Evolutionary conservation across 2,329 filamentous ascomycete species (phyloP), one percentile per base, ranked within the genome.

Genomic region (Lecanosticta acicola): DNA sequence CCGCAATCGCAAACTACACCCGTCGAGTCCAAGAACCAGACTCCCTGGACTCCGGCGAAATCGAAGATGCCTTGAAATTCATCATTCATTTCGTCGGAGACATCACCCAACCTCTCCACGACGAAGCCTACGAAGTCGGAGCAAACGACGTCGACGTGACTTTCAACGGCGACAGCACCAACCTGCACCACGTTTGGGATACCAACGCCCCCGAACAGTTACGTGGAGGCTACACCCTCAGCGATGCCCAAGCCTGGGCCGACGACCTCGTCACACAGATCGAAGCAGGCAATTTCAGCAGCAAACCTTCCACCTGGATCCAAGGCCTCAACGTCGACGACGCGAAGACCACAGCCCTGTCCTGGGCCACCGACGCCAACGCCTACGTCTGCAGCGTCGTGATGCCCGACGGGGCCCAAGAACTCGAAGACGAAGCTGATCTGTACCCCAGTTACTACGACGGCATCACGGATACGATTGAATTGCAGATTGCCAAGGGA

Each of bases 51-150:
- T 52, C 56, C 5, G 50, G 46, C 14, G 63, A 71, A 53, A 61
- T 64, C 32, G 66, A 68, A 46, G 68, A 71, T 39, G 73, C 73
- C 0, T 57, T 78, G 16, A 68, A 70, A 46, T 77, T 73, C 62
- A 60, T 78, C 43, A 64, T 78, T 17, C 74, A 68, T 45, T 76
- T 78, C 57, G 68, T 93, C 9, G 78, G 87, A 46, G 88, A 94
- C 62, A 60, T 62, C 42, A 50, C 54, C 0, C 88, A 89, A 60
- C 85, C 84, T 0, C 70, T 94, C 39, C 77, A 79, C 55, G 72
- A 73, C 10, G 75, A 79, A 58, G 68, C 65, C 33, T 58, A 68
- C 11, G 68, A 66, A 4, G 50, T 68, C 4, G 71, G 71, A 38
- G 71, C 70, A 26, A 73, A 73, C 55, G 59, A 56, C 2, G 68